Conservation (phyloP, 345 rosid species). For the Gossypium raimondii region DNA sequence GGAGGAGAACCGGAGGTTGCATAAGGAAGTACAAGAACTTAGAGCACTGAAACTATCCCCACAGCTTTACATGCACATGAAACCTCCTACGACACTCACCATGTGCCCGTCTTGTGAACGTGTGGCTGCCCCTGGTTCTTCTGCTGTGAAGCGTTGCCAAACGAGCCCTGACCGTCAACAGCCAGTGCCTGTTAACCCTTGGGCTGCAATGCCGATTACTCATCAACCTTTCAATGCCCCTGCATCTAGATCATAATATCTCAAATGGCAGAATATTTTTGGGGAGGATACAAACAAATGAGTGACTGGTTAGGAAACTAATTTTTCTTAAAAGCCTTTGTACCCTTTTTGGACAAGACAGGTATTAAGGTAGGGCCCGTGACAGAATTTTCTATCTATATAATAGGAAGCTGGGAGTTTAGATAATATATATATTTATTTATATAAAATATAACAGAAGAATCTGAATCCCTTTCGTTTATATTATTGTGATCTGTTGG, state of each 20-base stretch:
- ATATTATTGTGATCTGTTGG: background rate
- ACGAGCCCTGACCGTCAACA: slow-evolving; percentile 15
- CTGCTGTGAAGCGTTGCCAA: slow-evolving; percentile 18
- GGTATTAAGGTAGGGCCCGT: background rate
- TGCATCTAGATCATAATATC: slow-evolving; percentile 27
- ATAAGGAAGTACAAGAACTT: slow-evolving; percentile 83
- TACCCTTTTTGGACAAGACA: too few relatives aligned
- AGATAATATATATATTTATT: too few relatives aligned
- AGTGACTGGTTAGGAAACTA: background rate
- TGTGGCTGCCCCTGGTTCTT: slow-evolving; percentile 38
- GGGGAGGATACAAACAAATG: background rate
- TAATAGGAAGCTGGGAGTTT: too few relatives aligned
- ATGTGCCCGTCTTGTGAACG: slow-evolving; percentile 92
- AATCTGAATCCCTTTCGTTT: background rate
- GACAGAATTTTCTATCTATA: background rate
- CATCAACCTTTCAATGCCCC: slow-evolving; percentile 26
- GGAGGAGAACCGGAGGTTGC: slow-evolving; percentile 70
- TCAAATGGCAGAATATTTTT: background rate
- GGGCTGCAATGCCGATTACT: slow-evolving; percentile 45
- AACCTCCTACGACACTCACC: slow-evolving; percentile 85
- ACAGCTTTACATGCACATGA: slow-evolving; percentile 80
- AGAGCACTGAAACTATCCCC: slow-evolving; percentile 82
- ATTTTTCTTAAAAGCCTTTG: too few relatives aligned
- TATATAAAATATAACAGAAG: too few relatives aligned
- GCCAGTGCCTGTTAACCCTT: slow-evolving; percentile 35